A percentile compares a stretch with the other conserved stretches of the same genome.
Conservation (phyloP, 768 basidiomycete genomes). For the Leccinum subtestaceum region DNA sequence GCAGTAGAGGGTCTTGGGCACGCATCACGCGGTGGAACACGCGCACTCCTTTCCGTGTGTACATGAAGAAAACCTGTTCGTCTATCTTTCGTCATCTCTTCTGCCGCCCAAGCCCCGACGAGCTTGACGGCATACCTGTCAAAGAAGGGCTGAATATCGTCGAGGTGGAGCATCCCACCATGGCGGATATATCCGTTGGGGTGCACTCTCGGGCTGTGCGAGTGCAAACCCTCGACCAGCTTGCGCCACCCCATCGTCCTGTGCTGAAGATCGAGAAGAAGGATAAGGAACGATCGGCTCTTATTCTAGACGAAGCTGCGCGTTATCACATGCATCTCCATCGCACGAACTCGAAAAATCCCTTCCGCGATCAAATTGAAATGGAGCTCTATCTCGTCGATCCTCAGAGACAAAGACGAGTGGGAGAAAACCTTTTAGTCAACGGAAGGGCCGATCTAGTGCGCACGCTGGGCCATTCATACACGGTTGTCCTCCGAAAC, state of each 20-base stretch:
- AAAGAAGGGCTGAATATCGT: conserved; percentile 44
- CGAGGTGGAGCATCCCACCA: conserved; percentile 41
- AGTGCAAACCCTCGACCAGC: conserved; percentile 46
- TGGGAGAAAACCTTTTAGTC: conserved; percentile 45
- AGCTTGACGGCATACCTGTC: conserved; percentile 32
- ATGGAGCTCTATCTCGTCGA: conserved; percentile 55
- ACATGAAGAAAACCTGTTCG: conserved; percentile 46
- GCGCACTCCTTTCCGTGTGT: conserved; percentile 50
- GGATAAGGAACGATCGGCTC: conserved; percentile 33
- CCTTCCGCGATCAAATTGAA: conserved; percentile 45
- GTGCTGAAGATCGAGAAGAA: conserved; percentile 38
- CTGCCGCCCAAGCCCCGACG: conserved; percentile 32
- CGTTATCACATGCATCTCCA: conserved; percentile 58
- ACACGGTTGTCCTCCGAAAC: conserved; percentile 49
- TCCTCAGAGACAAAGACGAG: conserved; percentile 40
- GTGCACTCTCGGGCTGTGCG: conserved; percentile 39
- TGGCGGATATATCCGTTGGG: conserved; percentile 52
- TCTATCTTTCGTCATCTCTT: conserved; percentile 49
- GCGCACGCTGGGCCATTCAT: conserved; percentile 42
- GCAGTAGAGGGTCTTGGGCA: conserved; percentile 52
- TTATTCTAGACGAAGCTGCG: conserved; percentile 55
- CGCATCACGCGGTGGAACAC: conserved; percentile 54
- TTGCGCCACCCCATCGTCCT: conserved; percentile 36
- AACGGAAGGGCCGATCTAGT: conserved; percentile 48
- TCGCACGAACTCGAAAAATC: conserved; percentile 46